phyloP scores from a whole-genome alignment of 2,329 filamentous ascomycete genomes.

The Mariannaea sp. region DNA sequence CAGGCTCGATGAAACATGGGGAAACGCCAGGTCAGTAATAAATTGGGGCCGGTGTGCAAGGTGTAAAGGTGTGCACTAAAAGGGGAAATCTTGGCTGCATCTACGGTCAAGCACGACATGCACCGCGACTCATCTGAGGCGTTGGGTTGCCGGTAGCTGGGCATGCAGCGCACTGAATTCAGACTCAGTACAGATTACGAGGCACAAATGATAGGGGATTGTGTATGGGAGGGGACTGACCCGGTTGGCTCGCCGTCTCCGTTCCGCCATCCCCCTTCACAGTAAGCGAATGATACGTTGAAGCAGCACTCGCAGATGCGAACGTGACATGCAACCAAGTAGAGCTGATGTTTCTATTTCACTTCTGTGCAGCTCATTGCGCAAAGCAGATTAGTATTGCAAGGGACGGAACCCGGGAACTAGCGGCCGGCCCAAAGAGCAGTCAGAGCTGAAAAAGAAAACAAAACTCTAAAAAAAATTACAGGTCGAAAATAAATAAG shows the following conservation, averaged over 20 bases:
- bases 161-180: neutral
- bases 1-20: neutral
- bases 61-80: neutral
- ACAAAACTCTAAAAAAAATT: too few relatives aligned
- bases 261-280: too few relatives aligned
- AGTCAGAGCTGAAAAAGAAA: too few relatives aligned
- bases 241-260: neutral
- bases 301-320: slow-evolving; percentile 2
- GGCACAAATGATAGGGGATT: too few relatives aligned
- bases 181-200: neutral
- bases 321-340: neutral
- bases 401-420: slow-evolving; percentile 4
- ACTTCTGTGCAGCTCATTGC: slow-evolving; percentile 1
- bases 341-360: neutral
- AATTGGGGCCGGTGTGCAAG: neutral
- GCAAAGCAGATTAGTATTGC: slow-evolving; percentile 3
- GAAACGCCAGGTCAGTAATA: neutral
- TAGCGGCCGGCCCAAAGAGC: neutral
- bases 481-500: too few relatives aligned
- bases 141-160: neutral
- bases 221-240: too few relatives aligned
- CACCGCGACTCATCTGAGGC: neutral
- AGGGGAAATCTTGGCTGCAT: too few relatives aligned
- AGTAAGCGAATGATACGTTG: slow-evolving; percentile 5
- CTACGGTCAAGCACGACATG: too few relatives aligned